Evolutionary conservation across 192 early-diverging fungal species (phyloP).

Genomic region (Mortierella alpina): DNA sequence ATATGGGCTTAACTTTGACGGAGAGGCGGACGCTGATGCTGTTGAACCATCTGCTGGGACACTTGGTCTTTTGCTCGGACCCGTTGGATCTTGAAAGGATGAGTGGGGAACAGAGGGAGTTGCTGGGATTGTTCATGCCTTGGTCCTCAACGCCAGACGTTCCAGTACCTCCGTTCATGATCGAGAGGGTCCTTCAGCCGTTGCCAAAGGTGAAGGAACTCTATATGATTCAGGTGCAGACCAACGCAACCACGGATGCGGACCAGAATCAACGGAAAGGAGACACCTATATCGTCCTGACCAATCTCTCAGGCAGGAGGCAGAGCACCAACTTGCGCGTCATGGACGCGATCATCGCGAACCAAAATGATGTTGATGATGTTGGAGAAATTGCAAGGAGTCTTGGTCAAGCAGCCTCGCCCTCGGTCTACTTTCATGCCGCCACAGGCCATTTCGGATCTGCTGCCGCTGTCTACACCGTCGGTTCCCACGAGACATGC

Average conservation of each 20-base stretch:
- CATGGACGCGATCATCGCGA: conserved; percentile 20
- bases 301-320: conserved; percentile 51
- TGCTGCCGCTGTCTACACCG: conserved; percentile 35
- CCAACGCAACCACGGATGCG: conserved; percentile 1
- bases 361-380: not conserved
- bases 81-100: conserved; percentile 41
- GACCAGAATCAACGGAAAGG: not conserved
- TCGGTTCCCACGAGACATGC: conserved; percentile 54
- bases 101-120: conserved; percentile 48
- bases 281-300: conserved; percentile 38
- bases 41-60: conserved; percentile 61
- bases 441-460: conserved; percentile 47
- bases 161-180: conserved; percentile 2
- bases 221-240: conserved; percentile 49
- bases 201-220: conserved; percentile 27
- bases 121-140: conserved; percentile 51
- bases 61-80: conserved; percentile 63
- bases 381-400: not conserved
- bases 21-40: conserved; percentile 58
- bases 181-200: conserved; percentile 33
- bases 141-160: conserved; percentile 42
- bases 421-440: conserved; percentile 16
- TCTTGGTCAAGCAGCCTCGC: conserved; percentile 12
- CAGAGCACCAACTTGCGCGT: conserved; percentile 54
- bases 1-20: conserved; percentile 51